These are phyloP conservation scores for Chalaropsis thielavioides DNA, from an alignment of 2,329 filamentous ascomycete genomes.

Conservation along the genomic window DNA sequence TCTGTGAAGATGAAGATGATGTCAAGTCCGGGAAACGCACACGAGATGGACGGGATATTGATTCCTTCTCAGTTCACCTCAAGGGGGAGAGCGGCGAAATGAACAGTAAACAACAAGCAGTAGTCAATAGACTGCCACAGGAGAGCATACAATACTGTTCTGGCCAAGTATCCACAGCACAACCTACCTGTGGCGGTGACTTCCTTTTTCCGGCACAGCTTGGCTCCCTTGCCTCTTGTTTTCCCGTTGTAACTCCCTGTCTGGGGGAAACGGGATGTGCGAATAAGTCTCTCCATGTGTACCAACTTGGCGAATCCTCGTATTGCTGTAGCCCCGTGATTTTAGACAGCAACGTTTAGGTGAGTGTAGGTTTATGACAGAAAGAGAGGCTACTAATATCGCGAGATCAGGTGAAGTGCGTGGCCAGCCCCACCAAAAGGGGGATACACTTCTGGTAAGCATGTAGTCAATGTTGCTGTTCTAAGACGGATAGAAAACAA, in stretches of 20 bases:
- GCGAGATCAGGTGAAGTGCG: no score
- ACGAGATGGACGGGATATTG: not conserved
- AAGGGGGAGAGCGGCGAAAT: not conserved
- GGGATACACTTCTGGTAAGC: no score
- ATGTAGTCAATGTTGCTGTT: no score
- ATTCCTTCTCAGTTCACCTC: not conserved
- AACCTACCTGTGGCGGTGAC: not conserved
- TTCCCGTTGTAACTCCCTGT: not conserved
- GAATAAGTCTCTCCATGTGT: not conserved
- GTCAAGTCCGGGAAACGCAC: not conserved
- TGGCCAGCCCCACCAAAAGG: no score
- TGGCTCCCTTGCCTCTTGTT: not conserved
- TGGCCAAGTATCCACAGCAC: no score
- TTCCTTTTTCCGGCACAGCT: not conserved
- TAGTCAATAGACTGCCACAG: no score
- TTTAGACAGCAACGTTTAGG: not conserved
- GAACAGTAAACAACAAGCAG: not conserved
- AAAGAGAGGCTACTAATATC: no score
- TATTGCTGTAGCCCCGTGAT: not conserved
- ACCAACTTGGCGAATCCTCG: not conserved
- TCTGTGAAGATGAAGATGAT: not conserved
- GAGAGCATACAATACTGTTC: no score
- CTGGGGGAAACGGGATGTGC: not conserved
- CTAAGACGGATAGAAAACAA: not conserved
- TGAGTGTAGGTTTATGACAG: no score